Conservation (phyloP, 345 rosid species). For the Lagerstroemia speciosa region DNA sequence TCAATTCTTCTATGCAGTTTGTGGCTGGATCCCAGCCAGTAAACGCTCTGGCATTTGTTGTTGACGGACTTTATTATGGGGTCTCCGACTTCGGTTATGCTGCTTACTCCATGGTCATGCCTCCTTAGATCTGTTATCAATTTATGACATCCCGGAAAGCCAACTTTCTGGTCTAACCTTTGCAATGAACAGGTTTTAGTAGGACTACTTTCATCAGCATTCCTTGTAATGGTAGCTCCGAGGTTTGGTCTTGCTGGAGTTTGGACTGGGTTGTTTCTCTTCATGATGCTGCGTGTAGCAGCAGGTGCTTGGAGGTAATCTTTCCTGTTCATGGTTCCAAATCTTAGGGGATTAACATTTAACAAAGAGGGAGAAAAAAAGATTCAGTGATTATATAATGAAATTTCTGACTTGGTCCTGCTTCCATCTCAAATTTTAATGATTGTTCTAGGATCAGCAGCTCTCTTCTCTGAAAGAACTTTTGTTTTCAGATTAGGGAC, state of each 20-base stretch:
- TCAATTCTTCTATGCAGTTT: constrained; percentile 37
- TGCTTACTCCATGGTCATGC: constrained; percentile 74
- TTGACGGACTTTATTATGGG: constrained; percentile 90
- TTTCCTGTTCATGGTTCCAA: not conserved
- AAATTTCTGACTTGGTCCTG: not conserved
- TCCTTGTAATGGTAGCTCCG: constrained; percentile 62
- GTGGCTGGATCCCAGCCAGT: constrained; percentile 93
- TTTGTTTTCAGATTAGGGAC: constrained; percentile 37
- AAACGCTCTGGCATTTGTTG: constrained; percentile 81
- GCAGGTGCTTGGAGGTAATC: constrained; percentile 90
- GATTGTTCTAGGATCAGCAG: not conserved
- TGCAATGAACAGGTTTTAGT: constrained; percentile 39
- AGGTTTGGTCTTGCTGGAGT: constrained; percentile 65
- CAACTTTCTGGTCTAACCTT: not conserved
- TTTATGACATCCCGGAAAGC: constrained; percentile 4
- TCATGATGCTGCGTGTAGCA: constrained; percentile 75
- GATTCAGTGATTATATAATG: not conserved
- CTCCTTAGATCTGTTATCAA: constrained; percentile 2
- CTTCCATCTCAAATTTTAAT: not conserved
- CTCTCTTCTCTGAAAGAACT: not conserved
- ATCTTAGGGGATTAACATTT: not conserved
- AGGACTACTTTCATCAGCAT: constrained; percentile 51
- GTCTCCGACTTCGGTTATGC: constrained; percentile 91
- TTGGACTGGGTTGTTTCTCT: constrained; percentile 84
- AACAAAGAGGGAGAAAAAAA: not conserved